Conservation (phyloP, 768 basidiomycete genomes). For the Leccinellum rugosiceps region DNA sequence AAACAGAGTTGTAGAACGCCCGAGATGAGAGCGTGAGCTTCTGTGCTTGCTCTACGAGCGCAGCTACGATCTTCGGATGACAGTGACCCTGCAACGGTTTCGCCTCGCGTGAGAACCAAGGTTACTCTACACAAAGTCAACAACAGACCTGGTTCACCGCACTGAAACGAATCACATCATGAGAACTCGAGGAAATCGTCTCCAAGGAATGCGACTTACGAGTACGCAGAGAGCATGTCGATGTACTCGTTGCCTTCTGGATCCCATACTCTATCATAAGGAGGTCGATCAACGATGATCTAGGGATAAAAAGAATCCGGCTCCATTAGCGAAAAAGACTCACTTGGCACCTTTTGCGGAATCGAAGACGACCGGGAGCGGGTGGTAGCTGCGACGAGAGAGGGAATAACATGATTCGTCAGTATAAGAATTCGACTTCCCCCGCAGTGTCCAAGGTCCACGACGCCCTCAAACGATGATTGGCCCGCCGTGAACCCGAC, state of each 20-base stretch:
- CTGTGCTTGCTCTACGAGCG: constrained; percentile 81
- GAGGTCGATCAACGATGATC: constrained; percentile 7
- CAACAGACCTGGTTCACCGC: constrained; percentile 82
- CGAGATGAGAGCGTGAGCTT: constrained; percentile 91
- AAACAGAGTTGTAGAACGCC: constrained; percentile 92
- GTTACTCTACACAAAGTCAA: constrained; percentile 5
- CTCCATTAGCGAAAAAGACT: constrained; percentile 42
- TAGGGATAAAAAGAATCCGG: neutral
- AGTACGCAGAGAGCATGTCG: constrained; percentile 97
- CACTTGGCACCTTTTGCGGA: constrained; percentile 86
- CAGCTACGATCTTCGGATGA: constrained; percentile 80
- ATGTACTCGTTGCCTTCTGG: constrained; percentile 95
- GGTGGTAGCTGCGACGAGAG: constrained; percentile 75
- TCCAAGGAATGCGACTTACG: constrained; percentile 50
- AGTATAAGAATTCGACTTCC: constrained; percentile 17
- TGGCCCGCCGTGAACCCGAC: constrained; percentile 4
- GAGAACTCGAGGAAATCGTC: constrained; percentile 3
- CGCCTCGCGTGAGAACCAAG: constrained; percentile 11
- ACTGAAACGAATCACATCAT: constrained; percentile 34
- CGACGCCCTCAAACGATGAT: constrained; percentile 8
- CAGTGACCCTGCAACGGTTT: constrained; percentile 70
- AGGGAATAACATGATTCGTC: constrained; percentile 38
- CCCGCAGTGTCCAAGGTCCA: constrained; percentile 6
- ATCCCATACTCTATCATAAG: constrained; percentile 75
- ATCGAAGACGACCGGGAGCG: constrained; percentile 92